Conservation (phyloP, 192 early-diverging fungal genomes). For the Chytriomyces sp. region DNA sequence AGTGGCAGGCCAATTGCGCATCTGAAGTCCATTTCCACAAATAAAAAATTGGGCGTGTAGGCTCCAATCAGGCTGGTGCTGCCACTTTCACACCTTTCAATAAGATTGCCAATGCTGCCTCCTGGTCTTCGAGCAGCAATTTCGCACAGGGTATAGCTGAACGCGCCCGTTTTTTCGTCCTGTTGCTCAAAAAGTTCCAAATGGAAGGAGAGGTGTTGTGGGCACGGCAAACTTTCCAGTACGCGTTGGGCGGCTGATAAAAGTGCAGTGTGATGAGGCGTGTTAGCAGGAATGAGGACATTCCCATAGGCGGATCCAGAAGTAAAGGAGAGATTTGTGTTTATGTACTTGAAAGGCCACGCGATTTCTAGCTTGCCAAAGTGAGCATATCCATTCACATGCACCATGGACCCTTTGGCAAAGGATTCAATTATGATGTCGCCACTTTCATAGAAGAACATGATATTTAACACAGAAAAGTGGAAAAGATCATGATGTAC, state of each 20-base stretch:
- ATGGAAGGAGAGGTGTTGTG: constrained; percentile 45
- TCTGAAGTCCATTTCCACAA: constrained; percentile 47
- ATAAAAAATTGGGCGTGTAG: constrained; percentile 1
- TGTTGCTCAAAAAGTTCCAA: constrained; percentile 46
- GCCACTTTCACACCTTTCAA: constrained; percentile 36
- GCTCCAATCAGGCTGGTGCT: not conserved
- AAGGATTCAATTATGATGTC: constrained; percentile 48
- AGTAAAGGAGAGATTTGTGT: constrained; percentile 50
- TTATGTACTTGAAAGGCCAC: constrained; percentile 50
- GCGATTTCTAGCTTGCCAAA: constrained; percentile 34
- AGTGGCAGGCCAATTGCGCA: constrained; percentile 20
- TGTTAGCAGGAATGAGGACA: constrained; percentile 39
- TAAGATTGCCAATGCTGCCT: constrained; percentile 36
- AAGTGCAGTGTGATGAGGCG: constrained; percentile 19
- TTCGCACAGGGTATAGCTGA: constrained; percentile 43
- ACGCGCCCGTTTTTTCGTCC: not conserved
- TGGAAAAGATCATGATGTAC: not conserved
- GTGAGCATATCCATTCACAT: constrained; percentile 46
- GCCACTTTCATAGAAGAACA: constrained; percentile 14
- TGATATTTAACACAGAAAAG: not conserved
- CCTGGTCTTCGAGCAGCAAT: constrained; percentile 51
- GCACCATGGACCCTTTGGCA: constrained; percentile 40
- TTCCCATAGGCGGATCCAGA: constrained; percentile 48
- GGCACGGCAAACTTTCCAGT: constrained; percentile 30
- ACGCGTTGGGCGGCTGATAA: constrained; percentile 33